Evolutionary conservation across 2,329 filamentous ascomycete species (phyloP).

Genomic region (Neobulgaria alba): DNA sequence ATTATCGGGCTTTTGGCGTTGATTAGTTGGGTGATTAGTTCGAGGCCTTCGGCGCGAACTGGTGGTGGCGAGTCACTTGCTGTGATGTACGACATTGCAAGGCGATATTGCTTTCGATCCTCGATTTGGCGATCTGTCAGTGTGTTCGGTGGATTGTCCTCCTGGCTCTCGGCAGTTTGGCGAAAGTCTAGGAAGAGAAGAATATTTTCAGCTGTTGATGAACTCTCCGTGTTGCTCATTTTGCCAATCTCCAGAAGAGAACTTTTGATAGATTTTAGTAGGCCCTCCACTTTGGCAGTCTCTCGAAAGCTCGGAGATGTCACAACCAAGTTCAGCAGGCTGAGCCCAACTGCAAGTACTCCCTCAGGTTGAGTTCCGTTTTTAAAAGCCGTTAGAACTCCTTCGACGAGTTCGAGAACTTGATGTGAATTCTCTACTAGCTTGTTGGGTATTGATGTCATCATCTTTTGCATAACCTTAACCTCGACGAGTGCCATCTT

Average conservation of each 20-base stretch:
- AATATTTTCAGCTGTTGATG: slow-evolving; percentile 48
- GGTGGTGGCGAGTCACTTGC: slow-evolving; percentile 54
- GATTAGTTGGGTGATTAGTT: slow-evolving; percentile 51
- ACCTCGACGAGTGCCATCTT: slow-evolving; percentile 45
- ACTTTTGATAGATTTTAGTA: slow-evolving; percentile 39
- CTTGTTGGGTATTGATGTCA: slow-evolving; percentile 53
- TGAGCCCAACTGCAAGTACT: slow-evolving; percentile 44
- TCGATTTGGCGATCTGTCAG: slow-evolving; percentile 41
- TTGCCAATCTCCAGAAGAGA: slow-evolving; percentile 38
- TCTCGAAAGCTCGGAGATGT: slow-evolving; percentile 48
- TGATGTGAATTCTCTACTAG: slow-evolving; percentile 56
- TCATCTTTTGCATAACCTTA: slow-evolving; percentile 56
- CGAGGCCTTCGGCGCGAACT: slow-evolving; percentile 57
- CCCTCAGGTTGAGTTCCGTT: slow-evolving; percentile 38
- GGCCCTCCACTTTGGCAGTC: slow-evolving; percentile 32
- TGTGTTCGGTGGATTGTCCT: slow-evolving; percentile 13
- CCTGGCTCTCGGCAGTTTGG: slow-evolving; percentile 40
- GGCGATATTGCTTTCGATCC: slow-evolving; percentile 51
- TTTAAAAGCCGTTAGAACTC: slow-evolving; percentile 40
- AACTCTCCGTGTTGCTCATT: slow-evolving; percentile 34
- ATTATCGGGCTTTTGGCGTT: slow-evolving; percentile 45
- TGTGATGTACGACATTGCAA: slow-evolving; percentile 57
- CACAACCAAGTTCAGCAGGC: slow-evolving; percentile 51
- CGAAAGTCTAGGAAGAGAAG: slow-evolving; percentile 46
- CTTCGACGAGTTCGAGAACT: slow-evolving; percentile 53